Evolutionary conservation across 345 rosid genomes (phyloP), one percentile per base, ranked within the genome.

Genomic region (Eucalyptus curtisii): DNA sequence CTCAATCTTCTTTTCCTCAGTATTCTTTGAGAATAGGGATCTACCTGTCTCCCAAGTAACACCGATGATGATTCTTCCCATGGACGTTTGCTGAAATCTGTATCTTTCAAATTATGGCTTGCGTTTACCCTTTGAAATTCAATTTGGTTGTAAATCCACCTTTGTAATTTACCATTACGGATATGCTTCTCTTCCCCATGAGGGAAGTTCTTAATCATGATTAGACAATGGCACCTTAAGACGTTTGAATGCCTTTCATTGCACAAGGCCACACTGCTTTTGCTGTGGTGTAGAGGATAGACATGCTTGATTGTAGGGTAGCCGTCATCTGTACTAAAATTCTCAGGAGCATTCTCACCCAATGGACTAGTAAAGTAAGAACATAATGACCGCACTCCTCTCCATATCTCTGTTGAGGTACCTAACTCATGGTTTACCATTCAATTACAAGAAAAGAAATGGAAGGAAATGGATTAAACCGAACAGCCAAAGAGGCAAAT

Each of bases 381-480:
- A 52, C 57, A 52, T 59, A 91, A 49, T 84, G 86, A n/a, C 94
- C 95, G 80, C 95, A 93, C 31, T 92, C 93, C 59, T 88, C 89
- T 40, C 84, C 90, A 50, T 91, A 79, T 86, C 89, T 92, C 87
- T 91, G 93, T 52, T 89, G 93, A 48, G 94, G 92, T 47, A 92
- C 95, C 95, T 93, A 66, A 55, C 55, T 40, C 86, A 57, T 33
- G 20, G 50, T 45, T 87, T 68, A 20, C 27, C 66, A 48, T 27
- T 49, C 44, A n/a, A 12, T 17, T 49, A 33, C 33, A 52, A 52
- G 25, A 52, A 52, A 52, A 25, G 13, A 59, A 59, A 59, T 59
- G 66, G 15, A 11, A 92, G 61, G 2, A 40, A 40, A 88, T 19
- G 40, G 5, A 59, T 30, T 85, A 52, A 42, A 40, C n/a, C 20